Conservation (phyloP, 2,329 filamentous ascomycete genomes). For the Pseudocercospora crystallina region DNA sequence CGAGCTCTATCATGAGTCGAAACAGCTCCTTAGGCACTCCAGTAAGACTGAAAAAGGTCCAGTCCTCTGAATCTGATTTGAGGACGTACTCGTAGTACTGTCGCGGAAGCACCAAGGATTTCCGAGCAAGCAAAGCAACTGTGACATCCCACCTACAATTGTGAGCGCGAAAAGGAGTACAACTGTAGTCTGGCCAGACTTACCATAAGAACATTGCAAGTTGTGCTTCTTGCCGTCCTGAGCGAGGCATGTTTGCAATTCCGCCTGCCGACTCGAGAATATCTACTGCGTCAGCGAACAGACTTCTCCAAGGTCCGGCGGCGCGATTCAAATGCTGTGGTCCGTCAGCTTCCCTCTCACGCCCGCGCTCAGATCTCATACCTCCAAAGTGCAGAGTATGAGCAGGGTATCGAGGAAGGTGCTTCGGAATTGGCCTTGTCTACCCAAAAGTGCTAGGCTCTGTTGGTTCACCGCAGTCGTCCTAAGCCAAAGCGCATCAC, state of each 20-base stretch:
- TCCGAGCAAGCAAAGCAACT: conserved; percentile 3
- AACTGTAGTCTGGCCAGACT: background rate
- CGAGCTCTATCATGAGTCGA: conserved; percentile 1
- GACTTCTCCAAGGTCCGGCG: conserved; percentile 5
- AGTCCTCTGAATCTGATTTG: conserved; percentile 2
- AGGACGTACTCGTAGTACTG: conserved; percentile 8
- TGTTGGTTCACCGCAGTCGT: conserved; percentile 1
- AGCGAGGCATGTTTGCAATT: conserved; percentile 3
- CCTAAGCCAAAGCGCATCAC: conserved; percentile 1
- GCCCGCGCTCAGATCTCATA: background rate
- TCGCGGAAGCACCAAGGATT: background rate
- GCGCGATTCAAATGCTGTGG: conserved; percentile 2
- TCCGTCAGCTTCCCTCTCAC: background rate
- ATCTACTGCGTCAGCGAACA: background rate
- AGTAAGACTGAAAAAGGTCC: conserved; percentile 4
- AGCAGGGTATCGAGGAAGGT: conserved; percentile 3
- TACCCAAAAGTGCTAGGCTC: background rate
- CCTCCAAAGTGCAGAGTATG: conserved; percentile 3
- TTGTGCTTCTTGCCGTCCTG: conserved; percentile 1
- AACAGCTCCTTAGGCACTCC: conserved; percentile 4
- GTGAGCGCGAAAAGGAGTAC: background rate
- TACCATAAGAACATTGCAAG: conserved; percentile 6
- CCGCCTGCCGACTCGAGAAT: conserved; percentile 4
- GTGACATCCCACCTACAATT: conserved; percentile 3
- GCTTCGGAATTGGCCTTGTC: background rate